Evolutionary conservation across 2,329 filamentous ascomycete species (phyloP).

Genomic region (Chrysoporthe deuterocubensis): DNA sequence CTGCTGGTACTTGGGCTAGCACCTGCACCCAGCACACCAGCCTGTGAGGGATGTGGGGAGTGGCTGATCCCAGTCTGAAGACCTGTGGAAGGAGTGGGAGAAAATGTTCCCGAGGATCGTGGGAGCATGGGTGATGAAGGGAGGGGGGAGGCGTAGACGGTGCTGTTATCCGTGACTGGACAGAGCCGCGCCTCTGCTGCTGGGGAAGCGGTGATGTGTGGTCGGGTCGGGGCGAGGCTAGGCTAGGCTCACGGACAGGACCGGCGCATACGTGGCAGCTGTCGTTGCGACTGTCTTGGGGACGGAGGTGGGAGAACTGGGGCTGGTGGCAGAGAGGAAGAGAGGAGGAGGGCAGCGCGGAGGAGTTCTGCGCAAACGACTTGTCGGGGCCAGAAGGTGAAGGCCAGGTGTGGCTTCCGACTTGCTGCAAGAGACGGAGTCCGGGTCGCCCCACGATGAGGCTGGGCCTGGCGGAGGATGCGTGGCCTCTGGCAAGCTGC

Average conservation of each 20-base stretch:
- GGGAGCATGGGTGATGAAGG: constrained; percentile 55
- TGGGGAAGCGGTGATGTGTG: constrained; percentile 5
- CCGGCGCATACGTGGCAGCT: constrained; percentile 3
- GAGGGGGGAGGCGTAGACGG: constrained; percentile 32
- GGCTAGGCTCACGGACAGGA: neutral
- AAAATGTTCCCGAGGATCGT: constrained; percentile 66
- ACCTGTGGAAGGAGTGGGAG: constrained; percentile 62
- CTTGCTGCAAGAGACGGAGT: neutral
- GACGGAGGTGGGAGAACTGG: neutral
- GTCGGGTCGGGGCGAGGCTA: neutral
- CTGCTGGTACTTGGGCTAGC: constrained; percentile 66
- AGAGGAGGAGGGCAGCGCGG: neutral
- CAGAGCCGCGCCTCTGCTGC: constrained; percentile 34
- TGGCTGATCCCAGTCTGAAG: constrained; percentile 60
- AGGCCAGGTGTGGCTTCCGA: neutral
- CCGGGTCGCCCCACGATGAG: neutral
- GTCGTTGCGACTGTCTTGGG: neutral
- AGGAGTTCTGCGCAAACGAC: neutral
- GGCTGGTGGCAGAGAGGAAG: neutral
- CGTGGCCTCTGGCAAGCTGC: neutral
- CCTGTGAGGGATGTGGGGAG: constrained; percentile 61
- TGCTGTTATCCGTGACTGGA: constrained; percentile 37
- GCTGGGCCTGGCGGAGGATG: neutral
- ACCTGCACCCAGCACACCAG: constrained; percentile 61
- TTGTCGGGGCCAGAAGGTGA: neutral